Evolutionary conservation across 1,284 basidiomycete species (phyloP), one percentile per base, ranked within the genome.

Genomic region (Sanghuangporus sanghuang): DNA sequence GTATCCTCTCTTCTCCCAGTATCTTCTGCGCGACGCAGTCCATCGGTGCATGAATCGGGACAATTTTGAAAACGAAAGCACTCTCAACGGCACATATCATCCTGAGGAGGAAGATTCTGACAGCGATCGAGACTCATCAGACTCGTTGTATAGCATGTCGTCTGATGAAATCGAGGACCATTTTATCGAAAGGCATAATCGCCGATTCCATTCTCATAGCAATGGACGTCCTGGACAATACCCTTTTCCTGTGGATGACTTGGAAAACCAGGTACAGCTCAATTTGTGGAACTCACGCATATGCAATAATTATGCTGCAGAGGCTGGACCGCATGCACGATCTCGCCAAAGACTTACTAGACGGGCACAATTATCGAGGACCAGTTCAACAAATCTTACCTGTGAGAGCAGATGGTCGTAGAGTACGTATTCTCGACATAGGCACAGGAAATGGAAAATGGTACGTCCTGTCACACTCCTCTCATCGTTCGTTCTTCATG

Each of bases 391-490:
- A 85, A 62, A 73, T 82, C 23, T 76, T 92, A 61, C 68, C 69
- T 48, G 71, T 74, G 59, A 69, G 71, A 7, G 12, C 21, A 4
- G 72, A 68, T 39, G 74, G 67, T 14, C 71, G 77, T 63, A 77
- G 76, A 57, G 79, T 76, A 69, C 77, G 79, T 63, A 86, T 80
- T 50, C 76, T 92, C 46, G 89, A 92, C 72, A 69, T 90, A 36
- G 85, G 89, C 64, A 88, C 85, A 16, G 89, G 89, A 12, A 87
- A 79, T 18, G 89, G 89, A 11, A 75, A 73, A 74, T 92, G 89
- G 89, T 89, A 68, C 66, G 53, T 54, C 6, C 32, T 52, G 64
- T 38, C 9, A 49, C 27, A 38, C n/a, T 23, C 12, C 58, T 61
- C 56, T 21, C n/a, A 65, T 64, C 56, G 55, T 14, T n/a, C 23